Percentiles rank a stretch among this genome's conserved stretches.
These are phyloP conservation scores for Zygosaccharomyces siamensis DNA, from an alignment of 805 yeast species.

Conservation along the genomic window DNA sequence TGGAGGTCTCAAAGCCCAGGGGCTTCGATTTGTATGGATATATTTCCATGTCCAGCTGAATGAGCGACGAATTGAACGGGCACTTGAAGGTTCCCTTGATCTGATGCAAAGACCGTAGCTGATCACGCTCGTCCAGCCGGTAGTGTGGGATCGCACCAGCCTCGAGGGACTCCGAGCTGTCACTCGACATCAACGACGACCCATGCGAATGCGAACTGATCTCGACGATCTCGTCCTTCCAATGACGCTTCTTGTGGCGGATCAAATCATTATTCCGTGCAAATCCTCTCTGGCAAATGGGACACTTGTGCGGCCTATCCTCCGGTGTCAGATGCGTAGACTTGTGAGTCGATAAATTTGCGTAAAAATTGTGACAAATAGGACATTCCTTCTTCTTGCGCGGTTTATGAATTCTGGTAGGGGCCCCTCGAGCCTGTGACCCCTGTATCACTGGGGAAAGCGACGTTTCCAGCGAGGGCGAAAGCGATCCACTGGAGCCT, in stretches of 20 bases:
- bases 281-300: constrained; percentile 76
- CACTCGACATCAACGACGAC: neutral
- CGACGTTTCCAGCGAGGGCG: constrained; percentile 2
- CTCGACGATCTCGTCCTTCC: constrained; percentile 49
- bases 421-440: neutral
- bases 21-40: constrained; percentile 26
- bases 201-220: constrained; percentile 8
- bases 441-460: neutral
- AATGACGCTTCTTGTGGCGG: constrained; percentile 81
- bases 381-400: constrained; percentile 70
- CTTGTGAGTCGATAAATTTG: constrained; percentile 79
- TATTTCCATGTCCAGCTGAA: constrained; percentile 30
- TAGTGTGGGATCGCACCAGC: neutral
- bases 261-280: constrained; percentile 82
- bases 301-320: constrained; percentile 72
- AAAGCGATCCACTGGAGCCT: constrained; percentile 6
- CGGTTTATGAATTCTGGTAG: constrained; percentile 36
- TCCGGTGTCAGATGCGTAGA: constrained; percentile 70
- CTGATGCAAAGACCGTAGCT: constrained; percentile 28
- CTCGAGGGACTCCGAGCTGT: neutral
- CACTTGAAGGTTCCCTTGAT: constrained; percentile 56
- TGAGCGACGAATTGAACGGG: constrained; percentile 49
- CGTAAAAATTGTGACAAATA: constrained; percentile 60
- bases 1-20: constrained; percentile 28
- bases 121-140: constrained; percentile 19